Evolutionary conservation across 2,329 filamentous ascomycete genomes (phyloP).

Genomic region (Calonectria pteridis): DNA sequence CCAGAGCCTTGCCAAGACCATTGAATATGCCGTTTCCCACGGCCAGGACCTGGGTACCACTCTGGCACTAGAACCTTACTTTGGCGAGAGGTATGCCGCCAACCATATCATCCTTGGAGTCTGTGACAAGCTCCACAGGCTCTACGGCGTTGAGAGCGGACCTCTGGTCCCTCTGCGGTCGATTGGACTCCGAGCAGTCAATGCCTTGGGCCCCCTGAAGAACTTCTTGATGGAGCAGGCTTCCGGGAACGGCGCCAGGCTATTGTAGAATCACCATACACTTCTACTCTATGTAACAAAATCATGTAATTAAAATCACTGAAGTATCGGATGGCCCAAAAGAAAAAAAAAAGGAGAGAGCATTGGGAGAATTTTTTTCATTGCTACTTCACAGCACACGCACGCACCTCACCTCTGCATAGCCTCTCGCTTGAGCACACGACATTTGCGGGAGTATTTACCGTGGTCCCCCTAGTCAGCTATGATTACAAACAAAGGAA

Average conservation of each 20-base stretch:
- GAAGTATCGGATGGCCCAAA: constrained; percentile 26
- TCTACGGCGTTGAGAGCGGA: constrained; percentile 85
- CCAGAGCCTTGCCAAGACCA: constrained; percentile 79
- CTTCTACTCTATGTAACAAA: constrained; percentile 16
- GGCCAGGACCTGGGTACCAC: constrained; percentile 88
- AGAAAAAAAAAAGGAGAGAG: constrained; percentile 6
- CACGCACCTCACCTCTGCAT: constrained; percentile 41
- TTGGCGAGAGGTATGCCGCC: constrained; percentile 81
- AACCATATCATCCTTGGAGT: constrained; percentile 85
- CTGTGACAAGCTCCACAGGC: constrained; percentile 91
- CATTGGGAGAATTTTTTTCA: constrained; percentile 38
- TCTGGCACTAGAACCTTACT: constrained; percentile 85
- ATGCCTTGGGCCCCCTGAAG: constrained; percentile 82
- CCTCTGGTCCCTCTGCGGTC: constrained; percentile 86
- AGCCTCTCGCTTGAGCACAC: constrained; percentile 44
- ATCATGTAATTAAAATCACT: constrained; percentile 31
- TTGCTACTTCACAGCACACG: constrained; percentile 40
- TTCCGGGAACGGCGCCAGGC: constrained; percentile 65
- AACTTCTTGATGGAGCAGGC: constrained; percentile 85
- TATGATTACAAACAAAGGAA: constrained; percentile 57
- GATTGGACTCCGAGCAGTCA: constrained; percentile 80
- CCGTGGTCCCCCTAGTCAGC: constrained; percentile 51
- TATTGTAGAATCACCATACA: constrained; percentile 47
- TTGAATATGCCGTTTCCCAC: constrained; percentile 81
- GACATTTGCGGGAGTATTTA: constrained; percentile 53